Base-by-base conservation (phyloP, 2,329 filamentous ascomycete genomes). In the Fusarium euwallaceae region DNA sequence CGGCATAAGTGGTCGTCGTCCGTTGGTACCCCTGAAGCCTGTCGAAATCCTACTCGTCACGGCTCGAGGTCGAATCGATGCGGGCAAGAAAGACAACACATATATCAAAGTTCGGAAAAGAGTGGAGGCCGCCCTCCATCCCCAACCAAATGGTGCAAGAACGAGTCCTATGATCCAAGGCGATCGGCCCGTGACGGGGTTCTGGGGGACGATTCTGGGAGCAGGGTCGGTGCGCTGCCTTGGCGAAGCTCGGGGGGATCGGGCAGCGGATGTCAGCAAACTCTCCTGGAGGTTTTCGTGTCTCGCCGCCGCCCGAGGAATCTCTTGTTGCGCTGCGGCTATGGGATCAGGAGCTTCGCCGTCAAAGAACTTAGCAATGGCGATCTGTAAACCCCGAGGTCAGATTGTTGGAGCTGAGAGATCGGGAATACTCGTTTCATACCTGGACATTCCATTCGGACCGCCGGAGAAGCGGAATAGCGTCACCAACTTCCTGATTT, bases 381-480 rank as follows among this genome's bases (percentile, higher is more conserved):
- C 96, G 78, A 98, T 98, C 92, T 98, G 81, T 6, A 66, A 22
- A 51, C 67, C 10, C 61, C 58, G 29, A 61, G 32, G 45, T 76
- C 29, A 59, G 71, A 56, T 45, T 24, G 45, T 36, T 36, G 45
- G 9, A 10, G 14, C n/a, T 27, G 22, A 17, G 37, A 14, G 17
- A 36, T 11, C 10, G 12, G 48, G 43, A 4, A 11, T 34, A 37
- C 17, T n/a, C 16, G 9, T 17, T 24, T n/a, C 45, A 41, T 83
- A 95, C 94, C 87, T 96, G 94, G 1, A 98, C 93, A 81, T 98
- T 99, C 97, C 97, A 99, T 87, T 98, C 93, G 66, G 95, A 98
- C 72, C 95, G 88, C 76, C 92, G 90, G 2, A 99, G 87, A 6
- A 99, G 83, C 2, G 94, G 91, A 59, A 98, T 87, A 2, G 97